Conservation (phyloP, 768 basidiomycete species). For the Ephemerocybe angulata region DNA sequence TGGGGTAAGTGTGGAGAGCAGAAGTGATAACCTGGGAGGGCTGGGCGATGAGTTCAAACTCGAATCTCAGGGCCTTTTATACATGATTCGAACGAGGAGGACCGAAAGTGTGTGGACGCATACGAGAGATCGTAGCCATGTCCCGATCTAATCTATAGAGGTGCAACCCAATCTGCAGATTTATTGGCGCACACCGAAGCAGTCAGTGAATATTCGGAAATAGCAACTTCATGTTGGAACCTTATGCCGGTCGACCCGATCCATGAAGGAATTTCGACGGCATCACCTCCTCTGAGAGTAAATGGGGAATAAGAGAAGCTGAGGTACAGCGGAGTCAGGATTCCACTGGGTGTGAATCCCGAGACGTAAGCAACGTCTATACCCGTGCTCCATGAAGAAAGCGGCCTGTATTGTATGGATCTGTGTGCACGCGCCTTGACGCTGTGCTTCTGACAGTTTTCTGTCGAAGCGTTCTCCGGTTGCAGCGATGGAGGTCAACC, state of each 20-base stretch:
- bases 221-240: background rate
- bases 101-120: background rate
- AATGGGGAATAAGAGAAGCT: slow-evolving; percentile 5
- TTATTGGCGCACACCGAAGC: background rate
- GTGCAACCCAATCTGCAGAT: slow-evolving; percentile 6
- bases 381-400: slow-evolving; percentile 4
- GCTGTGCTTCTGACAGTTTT: background rate
- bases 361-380: slow-evolving; percentile 8
- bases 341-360: slow-evolving; percentile 8
- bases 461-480: background rate
- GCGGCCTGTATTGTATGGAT: background rate
- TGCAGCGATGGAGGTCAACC: background rate
- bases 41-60: background rate
- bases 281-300: slow-evolving; percentile 6
- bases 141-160: slow-evolving; percentile 11
- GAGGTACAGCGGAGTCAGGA: slow-evolving; percentile 6
- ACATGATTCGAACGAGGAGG: slow-evolving; percentile 1
- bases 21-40: background rate
- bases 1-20: background rate
- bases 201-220: background rate
- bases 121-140: background rate
- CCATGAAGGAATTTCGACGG: slow-evolving; percentile 6
- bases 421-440: background rate
- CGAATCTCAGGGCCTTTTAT: background rate
- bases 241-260: slow-evolving; percentile 1